Conservation (phyloP, 768 basidiomycete species). For the Stropharia rugosoannulata region DNA sequence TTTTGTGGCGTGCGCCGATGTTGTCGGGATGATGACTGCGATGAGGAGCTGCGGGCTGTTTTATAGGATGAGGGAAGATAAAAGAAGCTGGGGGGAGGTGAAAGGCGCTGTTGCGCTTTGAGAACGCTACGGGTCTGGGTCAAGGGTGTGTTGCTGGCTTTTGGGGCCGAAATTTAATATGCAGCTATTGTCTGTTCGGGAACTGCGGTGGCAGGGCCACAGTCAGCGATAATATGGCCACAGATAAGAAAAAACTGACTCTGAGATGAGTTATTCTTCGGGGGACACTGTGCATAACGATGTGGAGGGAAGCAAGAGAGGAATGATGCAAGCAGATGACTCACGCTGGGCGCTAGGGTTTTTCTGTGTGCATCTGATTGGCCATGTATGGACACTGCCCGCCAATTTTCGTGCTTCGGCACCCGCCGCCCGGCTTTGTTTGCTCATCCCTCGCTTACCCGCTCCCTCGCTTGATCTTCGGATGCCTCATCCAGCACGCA, state of each 20-base stretch:
- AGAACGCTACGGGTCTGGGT: background rate
- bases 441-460: no score
- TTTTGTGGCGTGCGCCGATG: background rate
- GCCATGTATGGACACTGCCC: background rate
- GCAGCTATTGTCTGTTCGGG: conserved; percentile 7
- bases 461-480: no score
- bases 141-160: background rate
- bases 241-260: background rate
- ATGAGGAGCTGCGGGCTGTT: background rate
- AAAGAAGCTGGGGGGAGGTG: no score
- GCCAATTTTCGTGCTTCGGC: no score
- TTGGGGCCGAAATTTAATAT: conserved; percentile 1
- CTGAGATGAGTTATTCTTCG: background rate
- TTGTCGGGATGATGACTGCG: background rate
- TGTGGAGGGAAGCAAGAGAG: conserved; percentile 2
- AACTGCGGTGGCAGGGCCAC: background rate
- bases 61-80: background rate
- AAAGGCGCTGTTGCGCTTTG: no score
- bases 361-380: conserved; percentile 16
- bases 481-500: no score
- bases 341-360: conserved; percentile 20
- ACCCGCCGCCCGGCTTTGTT: no score
- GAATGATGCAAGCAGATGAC: conserved; percentile 3
- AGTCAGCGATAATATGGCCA: background rate
- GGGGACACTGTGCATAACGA: conserved; percentile 7